phyloP scores from a whole-genome alignment of 768 basidiomycete genomes.

The Collybiopsis confluens region DNA sequence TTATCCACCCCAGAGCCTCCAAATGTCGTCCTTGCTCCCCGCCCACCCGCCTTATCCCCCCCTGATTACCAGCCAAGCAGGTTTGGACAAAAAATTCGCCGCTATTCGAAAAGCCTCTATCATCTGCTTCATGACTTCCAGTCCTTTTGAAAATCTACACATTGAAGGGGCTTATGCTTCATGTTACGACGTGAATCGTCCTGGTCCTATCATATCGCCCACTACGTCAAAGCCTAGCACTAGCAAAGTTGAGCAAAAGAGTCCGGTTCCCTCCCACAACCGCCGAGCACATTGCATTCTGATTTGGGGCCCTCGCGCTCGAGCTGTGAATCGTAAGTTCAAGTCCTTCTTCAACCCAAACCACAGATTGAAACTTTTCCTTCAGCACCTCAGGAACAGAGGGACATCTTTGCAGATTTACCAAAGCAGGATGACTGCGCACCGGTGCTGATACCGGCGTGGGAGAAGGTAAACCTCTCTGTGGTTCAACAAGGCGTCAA shows the following conservation, averaged over 20 bases:
- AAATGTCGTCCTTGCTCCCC: background rate
- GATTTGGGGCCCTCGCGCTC: no score
- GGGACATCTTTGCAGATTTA: background rate
- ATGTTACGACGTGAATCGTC: background rate
- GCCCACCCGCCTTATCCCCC: background rate
- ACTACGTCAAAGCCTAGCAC: background rate
- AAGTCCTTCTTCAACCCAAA: background rate
- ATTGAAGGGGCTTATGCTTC: background rate
- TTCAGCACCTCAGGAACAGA: background rate
- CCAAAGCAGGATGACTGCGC: background rate
- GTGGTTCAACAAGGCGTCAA: background rate
- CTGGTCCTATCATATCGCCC: background rate
- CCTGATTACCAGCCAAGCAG: background rate
- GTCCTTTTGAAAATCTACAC: background rate
- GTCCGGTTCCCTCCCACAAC: background rate
- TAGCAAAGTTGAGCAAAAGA: no score
- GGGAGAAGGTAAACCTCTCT: background rate
- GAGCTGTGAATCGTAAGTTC: background rate
- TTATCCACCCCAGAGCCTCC: background rate
- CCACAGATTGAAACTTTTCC: background rate
- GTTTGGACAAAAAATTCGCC: background rate
- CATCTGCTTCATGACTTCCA: background rate
- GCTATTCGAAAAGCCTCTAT: background rate
- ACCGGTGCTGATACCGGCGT: background rate
- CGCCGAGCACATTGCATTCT: no score